Conservation (phyloP, 1,284 basidiomycete species). For the Mycosarcoma maydis region DNA sequence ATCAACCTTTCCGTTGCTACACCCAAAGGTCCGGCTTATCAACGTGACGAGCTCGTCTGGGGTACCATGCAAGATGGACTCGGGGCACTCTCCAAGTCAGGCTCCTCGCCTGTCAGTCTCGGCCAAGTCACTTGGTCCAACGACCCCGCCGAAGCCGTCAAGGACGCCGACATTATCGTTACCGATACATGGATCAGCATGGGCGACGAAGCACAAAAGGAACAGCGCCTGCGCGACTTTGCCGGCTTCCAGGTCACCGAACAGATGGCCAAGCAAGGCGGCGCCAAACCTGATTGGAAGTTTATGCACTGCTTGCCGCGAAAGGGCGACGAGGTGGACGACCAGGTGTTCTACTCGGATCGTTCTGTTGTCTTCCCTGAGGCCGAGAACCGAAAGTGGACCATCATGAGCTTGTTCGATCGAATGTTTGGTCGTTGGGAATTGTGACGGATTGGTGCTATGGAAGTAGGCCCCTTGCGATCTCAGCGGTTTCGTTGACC, state of each 20-base stretch:
- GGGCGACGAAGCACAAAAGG: slow-evolving; percentile 96
- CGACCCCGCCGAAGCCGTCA: slow-evolving; percentile 85
- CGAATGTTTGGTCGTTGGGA: slow-evolving; percentile 59
- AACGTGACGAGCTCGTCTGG: slow-evolving; percentile 81
- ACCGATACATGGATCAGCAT: slow-evolving; percentile 84
- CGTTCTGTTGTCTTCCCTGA: slow-evolving; percentile 66
- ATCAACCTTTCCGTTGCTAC: slow-evolving; percentile 86
- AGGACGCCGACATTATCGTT: slow-evolving; percentile 89
- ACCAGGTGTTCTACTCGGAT: slow-evolving; percentile 64
- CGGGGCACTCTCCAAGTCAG: slow-evolving; percentile 61
- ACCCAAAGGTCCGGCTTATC: slow-evolving; percentile 75
- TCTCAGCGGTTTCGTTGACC: no score
- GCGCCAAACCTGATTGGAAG: slow-evolving; percentile 87
- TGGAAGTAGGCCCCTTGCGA: no score
- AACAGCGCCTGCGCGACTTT: slow-evolving; percentile 86
- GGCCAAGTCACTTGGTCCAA: slow-evolving; percentile 77
- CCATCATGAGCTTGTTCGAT: slow-evolving; percentile 65
- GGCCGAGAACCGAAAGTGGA: slow-evolving; percentile 67
- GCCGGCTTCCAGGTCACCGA: slow-evolving; percentile 94
- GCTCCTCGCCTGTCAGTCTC: slow-evolving; percentile 62
- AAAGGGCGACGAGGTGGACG: slow-evolving; percentile 81
- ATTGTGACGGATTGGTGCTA: slow-evolving; percentile 41
- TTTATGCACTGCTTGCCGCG: slow-evolving; percentile 96
- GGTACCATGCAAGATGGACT: slow-evolving; percentile 61
- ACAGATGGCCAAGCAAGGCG: slow-evolving; percentile 71